Percentiles rank a stretch among this genome's conserved stretches.
These are phyloP conservation scores for Urochloa ruziziensis DNA, from an alignment of 176 grass and related monocot species.

Conservation along the genomic window DNA sequence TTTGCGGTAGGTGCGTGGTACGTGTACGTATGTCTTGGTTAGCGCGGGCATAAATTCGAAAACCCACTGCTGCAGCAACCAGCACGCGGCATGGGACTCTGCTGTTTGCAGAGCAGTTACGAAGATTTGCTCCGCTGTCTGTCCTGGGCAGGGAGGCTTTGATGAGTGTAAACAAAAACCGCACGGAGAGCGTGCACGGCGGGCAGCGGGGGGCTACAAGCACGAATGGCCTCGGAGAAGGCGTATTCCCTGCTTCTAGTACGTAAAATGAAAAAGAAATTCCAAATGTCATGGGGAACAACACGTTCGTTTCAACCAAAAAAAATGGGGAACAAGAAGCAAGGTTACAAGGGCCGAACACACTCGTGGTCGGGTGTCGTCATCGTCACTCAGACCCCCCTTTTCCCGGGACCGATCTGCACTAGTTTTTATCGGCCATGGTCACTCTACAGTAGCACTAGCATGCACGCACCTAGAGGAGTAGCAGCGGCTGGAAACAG, in stretches of 20 bases:
- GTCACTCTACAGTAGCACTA: background rate
- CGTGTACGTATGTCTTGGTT: background rate
- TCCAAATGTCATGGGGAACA: background rate
- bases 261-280: background rate
- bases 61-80: background rate
- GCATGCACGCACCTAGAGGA: background rate
- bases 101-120: background rate
- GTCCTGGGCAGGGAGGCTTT: background rate
- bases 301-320: background rate
- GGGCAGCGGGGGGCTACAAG: background rate
- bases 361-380: background rate
- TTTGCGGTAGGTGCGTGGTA: background rate
- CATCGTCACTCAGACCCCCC: background rate
- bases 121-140: slow-evolving; percentile 17
- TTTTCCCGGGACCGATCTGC: background rate
- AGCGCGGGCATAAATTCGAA: slow-evolving; percentile 23
- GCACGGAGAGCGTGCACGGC: background rate
- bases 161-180: slow-evolving; percentile 27
- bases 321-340: background rate
- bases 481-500: slow-evolving; percentile 28
- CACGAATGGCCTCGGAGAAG: slow-evolving; percentile 30
- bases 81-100: background rate
- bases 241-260: background rate
- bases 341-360: background rate
- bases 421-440: background rate